Evolutionary conservation across 257 asterid genomes (phyloP), one percentile per base, ranked within the genome.

Genomic region (Penstemon newberryi): DNA sequence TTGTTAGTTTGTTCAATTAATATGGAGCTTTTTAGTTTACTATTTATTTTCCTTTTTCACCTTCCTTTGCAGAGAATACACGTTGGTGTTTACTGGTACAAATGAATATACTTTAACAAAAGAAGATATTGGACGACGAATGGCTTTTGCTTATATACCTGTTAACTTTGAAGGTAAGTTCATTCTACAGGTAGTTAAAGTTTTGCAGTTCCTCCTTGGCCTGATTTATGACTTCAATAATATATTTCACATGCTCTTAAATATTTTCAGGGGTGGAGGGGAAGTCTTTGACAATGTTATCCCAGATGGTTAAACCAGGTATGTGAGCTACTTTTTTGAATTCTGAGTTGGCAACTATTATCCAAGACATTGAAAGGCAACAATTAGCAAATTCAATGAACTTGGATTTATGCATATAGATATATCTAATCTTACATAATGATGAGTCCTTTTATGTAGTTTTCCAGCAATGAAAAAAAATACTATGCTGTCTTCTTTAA

Each of bases 151-250:
- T 66, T 94, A 91, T 63, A 63, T 79, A 63, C 97, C 99, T 25
- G 93, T 86, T 66, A 94, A 94, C 78, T 90, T 90, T 79, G 96
- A 94, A 85, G 99, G 99, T 83, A 49, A 55, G 87, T 47, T 77
- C 59, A 56, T 70, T 67, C 63, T 55, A 49, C 57, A 70, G 47
- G 47, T 65, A 53, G 44, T 61, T 66, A 43, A 41, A 56, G 11
- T 36, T 54, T 51, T 57, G 60, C 11, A 56, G 47, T 57, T 69
- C 19, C 61, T 78, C 70, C 69, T 42, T 40, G 38, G 70, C 43
- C 45, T 46, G 67, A 36, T 56, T 65, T 57, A 63, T 75, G 45
- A 56, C 63, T 25, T 43, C 51, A 52, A 43, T 66, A 58, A 58
- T 42, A 40, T 65, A 53, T 59, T 57, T 67, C 56, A 63, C 50